Base-by-base conservation (phyloP, 441 rosid species). In the Sinapis alba region DNA sequence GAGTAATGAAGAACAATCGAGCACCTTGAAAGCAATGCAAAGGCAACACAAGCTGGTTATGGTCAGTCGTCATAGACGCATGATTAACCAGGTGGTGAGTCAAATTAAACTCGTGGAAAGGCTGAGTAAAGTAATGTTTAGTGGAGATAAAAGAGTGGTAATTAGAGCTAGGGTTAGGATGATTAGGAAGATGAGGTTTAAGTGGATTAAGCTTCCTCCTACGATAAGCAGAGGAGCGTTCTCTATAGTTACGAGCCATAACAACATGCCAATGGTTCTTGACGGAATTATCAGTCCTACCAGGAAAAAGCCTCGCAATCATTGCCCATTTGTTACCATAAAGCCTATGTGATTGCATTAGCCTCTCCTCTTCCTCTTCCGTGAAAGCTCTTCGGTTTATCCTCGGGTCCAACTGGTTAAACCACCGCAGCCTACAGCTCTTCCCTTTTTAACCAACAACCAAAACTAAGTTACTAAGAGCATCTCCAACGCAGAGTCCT, bases 241-340 rank as follows among this genome's bases (percentile, higher is more conserved):
- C 90, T 69, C 98, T 87, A 38, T 86, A 86, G 78, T 81, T 89
- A 69, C 98, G 88, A 1, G 98, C 97, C 97, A 91, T 91, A 43
- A 93, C 82, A 69, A 96, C 99, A 83, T 96, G 99, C 97, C 98
- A 96, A 71, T 96, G 99, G 72, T 96, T 96, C 88, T 96, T 96
- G 19, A 96, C 97, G 12, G 98, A 96, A 78, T 96, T 96, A 81
- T 96, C 99, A 62, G 99, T 96, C 58, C 97, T 83, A 2, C 99
- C 98, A 8, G 97, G 98, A 45, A 96, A 96, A 5, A 93, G 78
- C 72, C 94, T 83, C 1, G 99, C 93, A 72, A 96, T 93, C 89
- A 88, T 84, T 36, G 98, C 98, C 99, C 99, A 96, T 78, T 93
- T 93, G 89, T 88, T 96, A 1, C 97, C 99, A 68, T 89, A 89